phyloP scores from a whole-genome alignment of 352 stramenopile species.

The Phytophthora palmivora region DNA sequence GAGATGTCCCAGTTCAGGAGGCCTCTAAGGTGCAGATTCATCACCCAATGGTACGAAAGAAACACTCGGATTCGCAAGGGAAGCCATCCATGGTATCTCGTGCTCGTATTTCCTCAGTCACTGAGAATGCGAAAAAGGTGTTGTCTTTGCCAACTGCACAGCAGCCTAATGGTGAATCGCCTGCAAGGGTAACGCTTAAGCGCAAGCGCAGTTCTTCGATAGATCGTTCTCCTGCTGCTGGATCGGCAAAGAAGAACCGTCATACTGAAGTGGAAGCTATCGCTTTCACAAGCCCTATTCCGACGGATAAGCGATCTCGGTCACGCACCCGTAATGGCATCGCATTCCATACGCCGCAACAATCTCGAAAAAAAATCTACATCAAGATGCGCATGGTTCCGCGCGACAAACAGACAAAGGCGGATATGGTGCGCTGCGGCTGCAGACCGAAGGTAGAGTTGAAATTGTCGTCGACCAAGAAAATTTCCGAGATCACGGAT shows the following conservation, averaged over 20 bases:
- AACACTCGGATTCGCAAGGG: conserved; percentile 32
- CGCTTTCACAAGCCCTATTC: conserved; percentile 48
- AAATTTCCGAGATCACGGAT: conserved; percentile 76
- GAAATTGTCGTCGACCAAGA: conserved; percentile 82
- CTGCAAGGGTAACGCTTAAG: conserved; percentile 26
- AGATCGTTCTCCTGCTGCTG: conserved; percentile 14
- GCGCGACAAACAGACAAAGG: conserved; percentile 65
- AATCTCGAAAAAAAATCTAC: conserved; percentile 75
- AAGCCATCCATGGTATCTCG: conserved; percentile 17
- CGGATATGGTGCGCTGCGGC: conserved; percentile 49
- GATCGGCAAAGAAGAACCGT: conserved; percentile 29
- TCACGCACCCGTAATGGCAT: conserved; percentile 31
- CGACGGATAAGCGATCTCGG: conserved; percentile 23
- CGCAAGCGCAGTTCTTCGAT: conserved; percentile 39
- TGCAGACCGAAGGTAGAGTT: conserved; percentile 84
- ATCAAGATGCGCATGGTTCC: conserved; percentile 88
- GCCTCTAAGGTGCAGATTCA: conserved; percentile 40
- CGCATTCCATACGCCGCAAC: conserved; percentile 57
- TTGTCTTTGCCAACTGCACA: conserved; percentile 27
- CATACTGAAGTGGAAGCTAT: conserved; percentile 18
- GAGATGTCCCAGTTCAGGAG: conserved; percentile 3
- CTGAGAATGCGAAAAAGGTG: conserved; percentile 30
- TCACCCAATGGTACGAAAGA: conserved; percentile 70
- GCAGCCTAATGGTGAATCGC: conserved; percentile 23
- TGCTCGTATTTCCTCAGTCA: conserved; percentile 12